These are phyloP conservation scores for Hibiscus syriacus DNA, from an alignment of 345 rosid genomes.

Conservation along the genomic window DNA sequence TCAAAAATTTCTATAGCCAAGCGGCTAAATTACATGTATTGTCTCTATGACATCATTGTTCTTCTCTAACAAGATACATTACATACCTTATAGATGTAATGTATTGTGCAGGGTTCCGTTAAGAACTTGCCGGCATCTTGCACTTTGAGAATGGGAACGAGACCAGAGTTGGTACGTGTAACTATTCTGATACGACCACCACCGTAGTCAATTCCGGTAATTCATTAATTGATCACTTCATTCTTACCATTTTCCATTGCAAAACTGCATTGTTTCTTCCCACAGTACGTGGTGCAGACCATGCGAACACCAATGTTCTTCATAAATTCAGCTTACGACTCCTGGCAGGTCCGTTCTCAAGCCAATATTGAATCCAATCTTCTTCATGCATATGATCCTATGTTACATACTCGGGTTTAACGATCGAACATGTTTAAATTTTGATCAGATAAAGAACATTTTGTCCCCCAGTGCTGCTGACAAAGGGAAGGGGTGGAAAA, in stretches of 20 bases:
- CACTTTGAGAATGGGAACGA: slow-evolving; percentile 49
- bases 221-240: background rate
- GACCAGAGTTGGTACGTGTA: slow-evolving; percentile 57
- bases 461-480: slow-evolving; percentile 71
- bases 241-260: slow-evolving; percentile 1
- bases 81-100: background rate
- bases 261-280: slow-evolving; percentile 81
- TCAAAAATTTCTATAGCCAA: slow-evolving; percentile 50
- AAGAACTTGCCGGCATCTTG: slow-evolving; percentile 76
- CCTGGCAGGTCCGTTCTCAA: slow-evolving; percentile 72
- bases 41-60: background rate
- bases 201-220: background rate
- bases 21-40: slow-evolving; percentile 68
- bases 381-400: background rate
- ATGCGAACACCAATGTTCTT: slow-evolving; percentile 74
- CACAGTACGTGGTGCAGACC: slow-evolving; percentile 50
- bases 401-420: background rate
- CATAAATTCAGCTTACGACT: slow-evolving; percentile 77
- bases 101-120: slow-evolving; percentile 52
- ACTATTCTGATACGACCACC: too few species aligned
- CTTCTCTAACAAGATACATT: too few species aligned
- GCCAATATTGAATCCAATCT: background rate
- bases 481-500: slow-evolving; percentile 53
- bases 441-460: slow-evolving; percentile 57
- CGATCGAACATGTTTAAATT: background rate